A percentile compares a stretch with the other conserved stretches of the same genome.
Conservation (phyloP, 441 rosid genomes). For the Gossypium lobatum region DNA sequence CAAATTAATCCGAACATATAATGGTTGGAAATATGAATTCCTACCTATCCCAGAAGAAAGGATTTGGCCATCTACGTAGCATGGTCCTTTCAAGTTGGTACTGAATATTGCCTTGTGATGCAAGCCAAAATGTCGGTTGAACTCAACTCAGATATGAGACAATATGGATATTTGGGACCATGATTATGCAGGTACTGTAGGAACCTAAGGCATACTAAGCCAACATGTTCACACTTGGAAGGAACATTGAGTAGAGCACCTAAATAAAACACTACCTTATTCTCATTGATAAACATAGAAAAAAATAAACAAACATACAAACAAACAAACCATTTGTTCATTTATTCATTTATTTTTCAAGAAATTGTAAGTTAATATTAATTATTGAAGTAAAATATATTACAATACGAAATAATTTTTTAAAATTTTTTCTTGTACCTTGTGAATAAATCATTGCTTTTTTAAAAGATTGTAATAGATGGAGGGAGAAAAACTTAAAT, state of each 20-base stretch:
- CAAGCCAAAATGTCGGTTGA: background rate
- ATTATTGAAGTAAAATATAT: background rate
- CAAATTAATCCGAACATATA: too few relatives aligned
- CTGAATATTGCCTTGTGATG: background rate
- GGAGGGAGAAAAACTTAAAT: background rate
- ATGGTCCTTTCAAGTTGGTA: background rate
- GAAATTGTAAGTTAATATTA: background rate
- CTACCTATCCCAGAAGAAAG: background rate
- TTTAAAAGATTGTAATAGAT: too few relatives aligned
- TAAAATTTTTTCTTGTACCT: background rate
- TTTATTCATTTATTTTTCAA: too few relatives aligned
- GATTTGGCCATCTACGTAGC: background rate
- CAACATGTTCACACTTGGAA: background rate
- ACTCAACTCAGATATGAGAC: background rate
- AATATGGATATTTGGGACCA: too few relatives aligned
- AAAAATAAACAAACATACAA: too few relatives aligned
- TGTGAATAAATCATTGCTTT: background rate
- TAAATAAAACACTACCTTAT: background rate
- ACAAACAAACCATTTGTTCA: too few relatives aligned
- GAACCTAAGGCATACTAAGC: background rate
- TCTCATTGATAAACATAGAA: background rate
- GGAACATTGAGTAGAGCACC: background rate
- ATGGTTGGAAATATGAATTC: background rate
- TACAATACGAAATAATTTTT: too few relatives aligned
- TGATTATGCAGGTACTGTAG: background rate